Evolutionary conservation across 2,329 filamentous ascomycete genomes (phyloP).

Genomic region (Claviceps africana): DNA sequence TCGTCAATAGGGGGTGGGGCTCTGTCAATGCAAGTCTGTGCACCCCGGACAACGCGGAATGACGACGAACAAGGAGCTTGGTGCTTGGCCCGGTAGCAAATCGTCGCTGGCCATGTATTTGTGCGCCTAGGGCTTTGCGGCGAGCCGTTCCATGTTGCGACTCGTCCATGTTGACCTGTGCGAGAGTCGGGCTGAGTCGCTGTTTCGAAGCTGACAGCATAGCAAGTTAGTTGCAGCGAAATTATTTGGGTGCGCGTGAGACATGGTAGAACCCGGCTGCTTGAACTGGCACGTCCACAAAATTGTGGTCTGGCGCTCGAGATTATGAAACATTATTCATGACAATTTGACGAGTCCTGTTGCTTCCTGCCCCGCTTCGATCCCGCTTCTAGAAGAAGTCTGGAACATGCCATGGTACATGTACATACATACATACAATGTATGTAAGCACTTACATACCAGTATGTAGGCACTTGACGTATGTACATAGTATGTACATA

Average conservation of each 20-base stretch:
- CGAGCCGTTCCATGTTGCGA: neutral
- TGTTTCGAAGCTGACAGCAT: neutral
- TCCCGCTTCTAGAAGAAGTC: constrained; percentile 1
- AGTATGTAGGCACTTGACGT: too few relatives aligned
- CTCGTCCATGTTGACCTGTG: neutral
- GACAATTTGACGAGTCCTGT: neutral
- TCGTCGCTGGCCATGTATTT: neutral
- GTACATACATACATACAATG: too few relatives aligned
- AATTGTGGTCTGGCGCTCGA: neutral
- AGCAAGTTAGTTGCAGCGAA: neutral
- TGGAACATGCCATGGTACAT: neutral
- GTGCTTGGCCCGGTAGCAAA: neutral
- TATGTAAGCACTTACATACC: too few relatives aligned
- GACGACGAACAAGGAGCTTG: constrained; percentile 4
- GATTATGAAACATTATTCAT: neutral
- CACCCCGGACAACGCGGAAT: constrained; percentile 7
- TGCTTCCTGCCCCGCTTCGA: neutral
- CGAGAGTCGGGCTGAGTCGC: neutral
- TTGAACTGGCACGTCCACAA: neutral
- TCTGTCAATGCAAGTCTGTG: neutral
- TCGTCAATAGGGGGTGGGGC: neutral
- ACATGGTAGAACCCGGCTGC: neutral
- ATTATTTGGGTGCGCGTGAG: neutral
- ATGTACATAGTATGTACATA: too few relatives aligned
- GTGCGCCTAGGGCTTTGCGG: neutral